These are phyloP conservation scores for Ambrosiella cleistominuta DNA, from an alignment of 2,329 filamentous ascomycete species.

Conservation along the genomic window DNA sequence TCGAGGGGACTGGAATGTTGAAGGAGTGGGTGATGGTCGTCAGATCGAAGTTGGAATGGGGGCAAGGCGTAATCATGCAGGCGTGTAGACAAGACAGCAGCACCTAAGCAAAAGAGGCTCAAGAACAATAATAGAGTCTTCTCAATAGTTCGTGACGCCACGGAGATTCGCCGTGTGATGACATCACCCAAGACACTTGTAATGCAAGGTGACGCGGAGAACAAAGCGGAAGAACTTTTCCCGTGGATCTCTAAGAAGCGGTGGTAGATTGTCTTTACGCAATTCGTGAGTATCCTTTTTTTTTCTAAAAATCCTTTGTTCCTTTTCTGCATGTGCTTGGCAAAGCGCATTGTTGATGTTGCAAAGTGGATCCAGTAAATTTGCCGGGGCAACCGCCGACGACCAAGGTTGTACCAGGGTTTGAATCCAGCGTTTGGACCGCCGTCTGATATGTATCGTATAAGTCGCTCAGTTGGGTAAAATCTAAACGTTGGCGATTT, in stretches of 20 bases:
- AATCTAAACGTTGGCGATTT: no score
- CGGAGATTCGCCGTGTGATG: background rate
- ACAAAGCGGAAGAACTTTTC: no score
- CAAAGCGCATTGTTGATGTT: background rate
- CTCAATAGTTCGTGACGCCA: no score
- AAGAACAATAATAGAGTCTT: no score
- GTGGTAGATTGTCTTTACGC: no score
- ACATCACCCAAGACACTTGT: background rate
- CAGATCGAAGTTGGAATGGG: background rate
- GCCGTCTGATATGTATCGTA: no score
- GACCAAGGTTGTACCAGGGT: background rate
- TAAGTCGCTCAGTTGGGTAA: no score
- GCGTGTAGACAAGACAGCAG: background rate
- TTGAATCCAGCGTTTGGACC: background rate
- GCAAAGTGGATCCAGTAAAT: background rate
- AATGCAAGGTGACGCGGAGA: no score
- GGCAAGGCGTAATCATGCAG: background rate
- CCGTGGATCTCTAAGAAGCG: no score
- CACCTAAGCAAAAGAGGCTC: no score
- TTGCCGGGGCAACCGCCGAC: slow-evolving; percentile 1
- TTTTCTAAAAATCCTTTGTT: background rate
- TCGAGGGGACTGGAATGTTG: background rate
- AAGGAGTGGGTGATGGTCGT: background rate
- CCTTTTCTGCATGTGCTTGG: background rate
- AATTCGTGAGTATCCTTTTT: no score